Evolutionary conservation across 257 asterid species (phyloP).

Genomic region (Jacaranda copaia): DNA sequence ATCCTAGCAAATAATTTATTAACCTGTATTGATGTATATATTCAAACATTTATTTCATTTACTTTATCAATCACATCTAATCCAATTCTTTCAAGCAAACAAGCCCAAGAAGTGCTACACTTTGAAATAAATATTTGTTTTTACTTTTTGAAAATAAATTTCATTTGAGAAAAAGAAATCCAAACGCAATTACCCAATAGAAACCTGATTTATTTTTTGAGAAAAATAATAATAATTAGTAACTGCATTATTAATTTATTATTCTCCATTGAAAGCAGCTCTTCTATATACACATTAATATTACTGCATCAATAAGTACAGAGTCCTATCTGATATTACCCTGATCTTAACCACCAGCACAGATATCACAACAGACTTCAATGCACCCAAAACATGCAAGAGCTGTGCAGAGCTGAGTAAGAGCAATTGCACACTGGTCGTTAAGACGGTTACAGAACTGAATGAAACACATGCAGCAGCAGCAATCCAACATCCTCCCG

Average conservation of each 20-base stretch:
- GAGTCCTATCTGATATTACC: not conserved
- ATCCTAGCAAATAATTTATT: too few relatives aligned
- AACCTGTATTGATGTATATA: too few relatives aligned
- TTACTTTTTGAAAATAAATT: too few relatives aligned
- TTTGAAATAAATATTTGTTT: too few relatives aligned
- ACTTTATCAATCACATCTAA: too few relatives aligned
- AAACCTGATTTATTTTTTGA: too few relatives aligned
- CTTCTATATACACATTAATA: not conserved
- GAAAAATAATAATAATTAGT: conserved; percentile 28
- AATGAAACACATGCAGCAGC: conserved; percentile 85
- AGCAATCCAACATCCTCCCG: conserved; percentile 51
- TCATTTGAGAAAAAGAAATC: too few relatives aligned
- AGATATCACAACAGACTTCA: conserved; percentile 65
- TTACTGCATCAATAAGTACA: not conserved
- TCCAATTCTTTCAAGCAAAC: too few relatives aligned
- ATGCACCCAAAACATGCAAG: conserved; percentile 85
- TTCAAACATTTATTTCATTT: too few relatives aligned
- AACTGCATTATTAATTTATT: conserved; percentile 1
- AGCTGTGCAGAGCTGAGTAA: conserved; percentile 72
- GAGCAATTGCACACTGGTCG: conserved; percentile 72
- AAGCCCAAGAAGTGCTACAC: too few relatives aligned
- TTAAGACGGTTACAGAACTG: conserved; percentile 59
- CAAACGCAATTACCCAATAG: too few relatives aligned
- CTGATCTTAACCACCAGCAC: conserved; percentile 48
- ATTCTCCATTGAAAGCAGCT: not conserved